phyloP scores from a whole-genome alignment of 257 asterid species.

The Capsicum baccatum region DNA sequence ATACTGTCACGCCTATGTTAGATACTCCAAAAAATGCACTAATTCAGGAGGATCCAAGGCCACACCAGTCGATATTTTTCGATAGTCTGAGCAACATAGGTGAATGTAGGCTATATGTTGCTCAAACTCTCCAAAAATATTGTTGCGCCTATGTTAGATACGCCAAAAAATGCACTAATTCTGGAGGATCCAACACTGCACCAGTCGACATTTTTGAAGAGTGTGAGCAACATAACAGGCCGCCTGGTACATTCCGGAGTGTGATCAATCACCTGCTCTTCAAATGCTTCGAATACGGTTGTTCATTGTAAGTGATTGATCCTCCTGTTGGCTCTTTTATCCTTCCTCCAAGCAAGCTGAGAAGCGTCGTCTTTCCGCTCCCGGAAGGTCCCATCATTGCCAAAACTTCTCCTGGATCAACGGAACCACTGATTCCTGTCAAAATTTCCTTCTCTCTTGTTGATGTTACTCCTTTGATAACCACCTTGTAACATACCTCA shows the following conservation, averaged over 20 bases:
- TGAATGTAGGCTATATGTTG: too few relatives aligned
- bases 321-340: constrained; percentile 64
- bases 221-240: background rate
- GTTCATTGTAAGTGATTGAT: constrained; percentile 71
- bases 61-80: background rate
- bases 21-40: background rate
- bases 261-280: constrained; percentile 67
- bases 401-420: constrained; percentile 88
- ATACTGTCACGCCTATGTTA: background rate
- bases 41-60: background rate
- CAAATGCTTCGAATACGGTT: constrained; percentile 77
- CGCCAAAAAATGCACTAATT: background rate
- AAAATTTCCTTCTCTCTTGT: constrained; percentile 77
- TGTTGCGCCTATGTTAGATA: background rate
- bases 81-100: background rate
- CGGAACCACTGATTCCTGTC: constrained; percentile 80
- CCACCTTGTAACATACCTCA: constrained; percentile 82
- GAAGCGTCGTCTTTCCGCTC: constrained; percentile 89
- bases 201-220: background rate
- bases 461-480: constrained; percentile 67
- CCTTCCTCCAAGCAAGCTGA: constrained; percentile 89
- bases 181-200: background rate
- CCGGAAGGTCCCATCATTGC: constrained; percentile 99
- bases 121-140: too few relatives aligned
- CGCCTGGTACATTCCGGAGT: background rate